Evolutionary conservation across 2,329 filamentous ascomycete genomes (phyloP).

Genomic region (Arachnomyces sp.): DNA sequence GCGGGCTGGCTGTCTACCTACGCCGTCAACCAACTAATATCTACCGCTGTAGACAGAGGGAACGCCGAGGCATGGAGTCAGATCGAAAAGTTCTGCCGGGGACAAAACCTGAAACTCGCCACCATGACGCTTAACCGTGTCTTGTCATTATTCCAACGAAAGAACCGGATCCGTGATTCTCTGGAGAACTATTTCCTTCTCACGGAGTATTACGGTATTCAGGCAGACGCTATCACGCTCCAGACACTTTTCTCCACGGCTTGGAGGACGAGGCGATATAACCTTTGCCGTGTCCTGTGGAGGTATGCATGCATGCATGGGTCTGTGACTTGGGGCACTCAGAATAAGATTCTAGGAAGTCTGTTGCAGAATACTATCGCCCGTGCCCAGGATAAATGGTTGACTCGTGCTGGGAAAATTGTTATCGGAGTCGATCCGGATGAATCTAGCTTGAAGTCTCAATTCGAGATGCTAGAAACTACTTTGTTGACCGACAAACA

Average conservation of each 20-base stretch:
- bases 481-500: background rate
- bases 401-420: slow-evolving; percentile 24
- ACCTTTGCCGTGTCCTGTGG: slow-evolving; percentile 42
- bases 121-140: slow-evolving; percentile 23
- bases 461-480: slow-evolving; percentile 3
- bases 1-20: slow-evolving; percentile 30
- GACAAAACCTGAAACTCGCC: slow-evolving; percentile 21
- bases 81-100: slow-evolving; percentile 25
- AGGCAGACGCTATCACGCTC: slow-evolving; percentile 19
- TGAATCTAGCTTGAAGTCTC: slow-evolving; percentile 11
- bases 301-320: slow-evolving; percentile 38
- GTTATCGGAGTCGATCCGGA: slow-evolving; percentile 24
- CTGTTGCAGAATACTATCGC: slow-evolving; percentile 19
- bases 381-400: background rate
- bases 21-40: slow-evolving; percentile 32
- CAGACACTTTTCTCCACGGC: slow-evolving; percentile 37
- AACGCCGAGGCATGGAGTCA: slow-evolving; percentile 21
- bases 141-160: slow-evolving; percentile 19
- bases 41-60: slow-evolving; percentile 19
- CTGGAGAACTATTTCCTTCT: slow-evolving; percentile 14
- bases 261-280: slow-evolving; percentile 30
- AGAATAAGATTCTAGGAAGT: slow-evolving; percentile 22
- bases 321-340: slow-evolving; percentile 27
- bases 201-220: slow-evolving; percentile 7
- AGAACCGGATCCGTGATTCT: slow-evolving; percentile 12